Percentiles rank a stretch among this genome's conserved stretches.
These are phyloP conservation scores for Verticillium longisporum DNA, from an alignment of 2,329 filamentous ascomycete species.

Conservation along the genomic window DNA sequence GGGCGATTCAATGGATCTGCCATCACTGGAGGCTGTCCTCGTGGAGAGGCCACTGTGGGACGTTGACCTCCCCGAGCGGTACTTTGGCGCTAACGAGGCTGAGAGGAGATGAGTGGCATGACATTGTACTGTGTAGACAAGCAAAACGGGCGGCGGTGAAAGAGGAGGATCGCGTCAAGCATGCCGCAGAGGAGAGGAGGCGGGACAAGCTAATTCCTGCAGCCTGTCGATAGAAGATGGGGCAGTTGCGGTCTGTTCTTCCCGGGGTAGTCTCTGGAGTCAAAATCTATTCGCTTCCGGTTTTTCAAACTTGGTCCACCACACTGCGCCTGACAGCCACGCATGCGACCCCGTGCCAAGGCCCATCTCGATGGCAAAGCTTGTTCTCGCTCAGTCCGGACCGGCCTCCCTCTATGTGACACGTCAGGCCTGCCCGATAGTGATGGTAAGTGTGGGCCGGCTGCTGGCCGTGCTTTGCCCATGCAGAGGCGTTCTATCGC, in stretches of 20 bases:
- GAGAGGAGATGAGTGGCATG: slow-evolving; percentile 22
- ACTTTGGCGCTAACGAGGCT: slow-evolving; percentile 52
- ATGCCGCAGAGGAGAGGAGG: background rate
- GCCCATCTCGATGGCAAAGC: background rate
- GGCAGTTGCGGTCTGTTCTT: background rate
- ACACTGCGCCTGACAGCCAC: background rate
- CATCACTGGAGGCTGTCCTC: slow-evolving; percentile 69
- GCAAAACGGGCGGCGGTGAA: background rate
- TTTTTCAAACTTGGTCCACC: background rate
- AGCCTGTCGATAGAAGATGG: background rate
- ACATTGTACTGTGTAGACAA: slow-evolving; percentile 1
- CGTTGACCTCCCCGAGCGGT: slow-evolving; percentile 67
- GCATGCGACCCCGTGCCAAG: background rate
- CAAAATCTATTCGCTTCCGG: background rate
- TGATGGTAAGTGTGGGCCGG: background rate
- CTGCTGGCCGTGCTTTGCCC: background rate
- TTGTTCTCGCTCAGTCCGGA: background rate
- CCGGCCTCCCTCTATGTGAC: background rate
- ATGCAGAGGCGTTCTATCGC: background rate
- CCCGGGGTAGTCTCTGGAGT: background rate
- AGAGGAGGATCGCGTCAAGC: background rate
- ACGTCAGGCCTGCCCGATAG: background rate
- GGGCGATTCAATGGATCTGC: slow-evolving; percentile 10
- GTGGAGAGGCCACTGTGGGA: slow-evolving; percentile 85
- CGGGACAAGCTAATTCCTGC: background rate